Percentiles rank a stretch among this genome's conserved stretches.
These are phyloP conservation scores for Parmelia sp. DNA, from an alignment of 495 filamentous ascomycete genomes.

Conservation along the genomic window DNA sequence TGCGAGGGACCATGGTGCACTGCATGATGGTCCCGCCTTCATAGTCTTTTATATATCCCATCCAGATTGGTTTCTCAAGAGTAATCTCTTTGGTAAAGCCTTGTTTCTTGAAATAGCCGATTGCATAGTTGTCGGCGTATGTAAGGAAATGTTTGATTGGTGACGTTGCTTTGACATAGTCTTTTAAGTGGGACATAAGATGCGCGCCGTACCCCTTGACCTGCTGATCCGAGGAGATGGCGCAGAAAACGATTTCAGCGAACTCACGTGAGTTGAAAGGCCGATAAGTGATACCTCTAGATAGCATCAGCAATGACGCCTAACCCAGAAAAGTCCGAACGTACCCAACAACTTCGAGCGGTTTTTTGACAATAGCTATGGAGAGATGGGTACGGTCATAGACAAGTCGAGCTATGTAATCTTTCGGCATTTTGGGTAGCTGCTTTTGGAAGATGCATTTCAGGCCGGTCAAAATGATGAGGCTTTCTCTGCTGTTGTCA, in stretches of 20 bases:
- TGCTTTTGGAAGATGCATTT: conserved; percentile 99
- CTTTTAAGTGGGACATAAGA: conserved; percentile 96
- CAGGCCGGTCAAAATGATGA: conserved; percentile 89
- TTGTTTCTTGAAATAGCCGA: conserved; percentile 99
- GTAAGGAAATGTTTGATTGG: conserved; percentile 98
- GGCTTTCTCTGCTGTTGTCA: conserved; percentile 77
- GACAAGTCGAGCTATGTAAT: conserved; percentile 94
- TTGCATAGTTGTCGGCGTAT: conserved; percentile 98
- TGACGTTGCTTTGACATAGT: conserved; percentile 95
- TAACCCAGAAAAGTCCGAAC: conserved; percentile 23
- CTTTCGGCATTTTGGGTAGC: conserved; percentile 97
- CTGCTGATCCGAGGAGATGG: conserved; percentile 95
- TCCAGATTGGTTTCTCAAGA: conserved; percentile 83
- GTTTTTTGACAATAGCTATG: conserved; percentile 96
- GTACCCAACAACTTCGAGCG: conserved; percentile 81
- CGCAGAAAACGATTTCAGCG: conserved; percentile 97
- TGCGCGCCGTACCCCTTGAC: conserved; percentile 98
- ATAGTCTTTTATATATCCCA: conserved; percentile 99
- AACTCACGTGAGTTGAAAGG: conserved; percentile 91
- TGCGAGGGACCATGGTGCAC: conserved; percentile 91
- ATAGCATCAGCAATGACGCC: conserved; percentile 23
- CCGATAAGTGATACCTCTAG: conserved; percentile 87
- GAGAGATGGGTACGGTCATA: conserved; percentile 95
- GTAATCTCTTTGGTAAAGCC: conserved; percentile 99
- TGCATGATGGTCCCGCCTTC: conserved; percentile 99